A percentile compares a stretch with the other conserved stretches of the same genome.
These are phyloP conservation scores for Brassica nigra DNA, from an alignment of 345 rosid species.

Conservation along the genomic window DNA sequence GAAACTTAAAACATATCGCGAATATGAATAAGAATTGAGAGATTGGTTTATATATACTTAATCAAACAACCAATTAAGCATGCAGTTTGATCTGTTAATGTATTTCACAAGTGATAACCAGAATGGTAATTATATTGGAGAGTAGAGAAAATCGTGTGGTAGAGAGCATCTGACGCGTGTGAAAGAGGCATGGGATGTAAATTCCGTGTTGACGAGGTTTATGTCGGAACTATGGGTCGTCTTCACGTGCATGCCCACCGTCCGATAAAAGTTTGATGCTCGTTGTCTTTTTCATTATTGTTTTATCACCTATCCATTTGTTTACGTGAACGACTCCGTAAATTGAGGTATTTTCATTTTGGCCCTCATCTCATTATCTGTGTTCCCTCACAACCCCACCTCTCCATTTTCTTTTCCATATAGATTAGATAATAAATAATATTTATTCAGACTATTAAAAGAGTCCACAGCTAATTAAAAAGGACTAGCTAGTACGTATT, in stretches of 20 bases:
- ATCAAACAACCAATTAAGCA: background rate
- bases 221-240: slow-evolving; percentile 59
- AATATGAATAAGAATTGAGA: background rate
- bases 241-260: slow-evolving; percentile 59
- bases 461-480: background rate
- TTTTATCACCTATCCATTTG: background rate
- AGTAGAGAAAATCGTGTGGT: background rate
- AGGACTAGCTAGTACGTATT: background rate
- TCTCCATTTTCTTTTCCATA: background rate
- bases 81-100: background rate
- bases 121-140: background rate
- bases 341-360: slow-evolving; percentile 31
- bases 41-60: background rate
- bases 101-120: background rate
- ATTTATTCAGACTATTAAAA: background rate
- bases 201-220: slow-evolving; percentile 62
- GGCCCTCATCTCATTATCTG: slow-evolving; percentile 30
- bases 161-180: slow-evolving; percentile 30
- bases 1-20: background rate
- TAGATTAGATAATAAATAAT: background rate
- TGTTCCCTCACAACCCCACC: background rate
- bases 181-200: slow-evolving; percentile 24
- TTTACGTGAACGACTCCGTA: slow-evolving; percentile 34
- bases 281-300: slow-evolving; percentile 21
- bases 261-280: slow-evolving; percentile 39